phyloP scores from a whole-genome alignment of 176 grass and related monocot species.

The Carex scoparia region DNA sequence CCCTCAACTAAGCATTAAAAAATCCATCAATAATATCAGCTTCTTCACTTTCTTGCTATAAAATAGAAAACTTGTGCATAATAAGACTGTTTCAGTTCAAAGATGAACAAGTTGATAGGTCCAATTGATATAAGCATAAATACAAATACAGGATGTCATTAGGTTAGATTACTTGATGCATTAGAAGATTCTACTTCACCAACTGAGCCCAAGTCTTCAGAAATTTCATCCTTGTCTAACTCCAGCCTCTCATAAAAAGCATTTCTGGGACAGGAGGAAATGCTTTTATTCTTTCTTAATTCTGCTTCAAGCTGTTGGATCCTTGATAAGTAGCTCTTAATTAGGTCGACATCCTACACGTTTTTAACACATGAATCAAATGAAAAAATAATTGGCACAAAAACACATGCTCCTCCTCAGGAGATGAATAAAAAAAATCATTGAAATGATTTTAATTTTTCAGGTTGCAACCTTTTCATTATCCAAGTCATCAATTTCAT shows the following conservation, averaged over 20 bases:
- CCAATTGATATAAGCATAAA: neutral
- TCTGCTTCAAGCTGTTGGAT: constrained; percentile 84
- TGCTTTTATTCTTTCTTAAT: constrained; percentile 48
- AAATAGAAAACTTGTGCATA: neutral
- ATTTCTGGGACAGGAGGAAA: constrained; percentile 51
- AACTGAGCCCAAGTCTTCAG: constrained; percentile 48
- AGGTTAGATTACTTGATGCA: constrained; percentile 42
- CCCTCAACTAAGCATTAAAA: constrained; percentile 45
- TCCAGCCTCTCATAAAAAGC: constrained; percentile 38
- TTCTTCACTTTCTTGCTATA: neutral
- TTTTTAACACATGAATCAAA: constrained; percentile 8
- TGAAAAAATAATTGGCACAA: neutral
- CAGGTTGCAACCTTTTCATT: constrained; percentile 36
- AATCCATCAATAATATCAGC: constrained; percentile 1
- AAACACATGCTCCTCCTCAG: neutral
- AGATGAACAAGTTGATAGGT: neutral
- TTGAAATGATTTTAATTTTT: neutral
- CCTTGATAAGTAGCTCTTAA: constrained; percentile 77
- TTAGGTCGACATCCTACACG: constrained; percentile 48
- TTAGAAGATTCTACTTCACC: constrained; percentile 44
- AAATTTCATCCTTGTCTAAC: constrained; percentile 42
- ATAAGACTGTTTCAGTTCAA: neutral
- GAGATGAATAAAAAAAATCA: neutral
- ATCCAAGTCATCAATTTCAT: constrained; percentile 53
- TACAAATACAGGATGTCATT: constrained; percentile 13